A percentile compares a stretch with the other conserved stretches of the same genome.
Conservation (phyloP, 805 yeast genomes). For the Kodamaea fukazawae region DNA sequence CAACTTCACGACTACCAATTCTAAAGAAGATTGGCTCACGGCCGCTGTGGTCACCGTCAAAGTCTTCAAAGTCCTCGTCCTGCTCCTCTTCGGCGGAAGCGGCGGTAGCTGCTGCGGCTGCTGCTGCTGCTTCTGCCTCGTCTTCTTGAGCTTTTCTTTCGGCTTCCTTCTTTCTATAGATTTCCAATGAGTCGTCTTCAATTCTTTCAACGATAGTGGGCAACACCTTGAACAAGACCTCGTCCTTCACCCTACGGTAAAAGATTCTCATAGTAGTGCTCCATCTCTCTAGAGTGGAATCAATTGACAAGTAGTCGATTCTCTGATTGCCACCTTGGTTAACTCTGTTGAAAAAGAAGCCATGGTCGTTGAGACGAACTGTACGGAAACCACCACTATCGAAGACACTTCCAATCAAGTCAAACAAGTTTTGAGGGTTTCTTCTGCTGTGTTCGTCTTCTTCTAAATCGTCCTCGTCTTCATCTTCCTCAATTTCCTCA, state of each 20-base stretch:
- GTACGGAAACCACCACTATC: slow-evolving; percentile 18
- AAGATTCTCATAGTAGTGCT: slow-evolving; percentile 52
- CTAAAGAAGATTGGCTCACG: slow-evolving; percentile 60
- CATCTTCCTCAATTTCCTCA: slow-evolving; percentile 12
- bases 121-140: slow-evolving; percentile 28
- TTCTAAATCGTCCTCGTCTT: slow-evolving; percentile 2
- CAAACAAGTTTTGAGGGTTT: slow-evolving; percentile 3
- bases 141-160: slow-evolving; percentile 30
- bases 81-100: slow-evolving; percentile 17
- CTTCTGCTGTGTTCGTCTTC: neutral
- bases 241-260: slow-evolving; percentile 38
- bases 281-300: slow-evolving; percentile 70
- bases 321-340: neutral
- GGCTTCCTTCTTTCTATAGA: slow-evolving; percentile 27
- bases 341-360: neutral
- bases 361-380: slow-evolving; percentile 18
- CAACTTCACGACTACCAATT: slow-evolving; percentile 76
- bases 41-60: slow-evolving; percentile 14
- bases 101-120: slow-evolving; percentile 9
- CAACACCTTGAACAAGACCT: slow-evolving; percentile 18
- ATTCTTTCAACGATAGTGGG: slow-evolving; percentile 46
- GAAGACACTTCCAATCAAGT: slow-evolving; percentile 10
- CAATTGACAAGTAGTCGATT: slow-evolving; percentile 24
- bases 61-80: neutral
- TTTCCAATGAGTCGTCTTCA: slow-evolving; percentile 46